phyloP scores from a whole-genome alignment of 106 monocot species.

The Apostasia ramifera region DNA sequence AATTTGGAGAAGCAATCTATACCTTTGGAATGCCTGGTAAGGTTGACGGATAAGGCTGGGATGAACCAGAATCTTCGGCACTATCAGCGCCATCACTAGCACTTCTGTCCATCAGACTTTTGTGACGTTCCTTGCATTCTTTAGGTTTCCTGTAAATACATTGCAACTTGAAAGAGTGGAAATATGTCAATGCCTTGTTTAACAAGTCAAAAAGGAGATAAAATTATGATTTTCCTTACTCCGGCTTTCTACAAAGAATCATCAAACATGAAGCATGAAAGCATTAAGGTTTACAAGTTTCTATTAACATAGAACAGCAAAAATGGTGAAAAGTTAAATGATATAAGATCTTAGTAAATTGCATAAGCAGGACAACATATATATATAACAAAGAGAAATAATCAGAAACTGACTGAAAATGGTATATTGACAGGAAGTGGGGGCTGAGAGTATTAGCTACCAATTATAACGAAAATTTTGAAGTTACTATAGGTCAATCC shows the following conservation, averaged over 20 bases:
- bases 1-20: slow-evolving; percentile 10
- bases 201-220: not conserved
- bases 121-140: slow-evolving; percentile 95
- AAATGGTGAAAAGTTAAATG: not conserved
- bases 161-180: slow-evolving; percentile 29
- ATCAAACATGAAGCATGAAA: not conserved
- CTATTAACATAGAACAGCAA: not conserved
- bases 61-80: slow-evolving; percentile 99
- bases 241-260: not conserved
- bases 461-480: too few relatives aligned
- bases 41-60: slow-evolving; percentile 84
- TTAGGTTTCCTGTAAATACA: slow-evolving; percentile 73
- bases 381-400: too few relatives aligned
- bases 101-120: slow-evolving; percentile 77
- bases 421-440: too few relatives aligned
- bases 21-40: slow-evolving; percentile 98
- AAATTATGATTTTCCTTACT: not conserved
- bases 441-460: too few relatives aligned
- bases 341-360: too few relatives aligned
- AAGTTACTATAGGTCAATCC: too few relatives aligned
- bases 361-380: too few relatives aligned
- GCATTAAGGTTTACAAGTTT: not conserved
- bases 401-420: too few relatives aligned
- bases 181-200: slow-evolving; percentile 9
- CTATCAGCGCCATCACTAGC: slow-evolving; percentile 94